Conservation (phyloP, 148 eudicot species). For the Nepenthes mirabilis region DNA sequence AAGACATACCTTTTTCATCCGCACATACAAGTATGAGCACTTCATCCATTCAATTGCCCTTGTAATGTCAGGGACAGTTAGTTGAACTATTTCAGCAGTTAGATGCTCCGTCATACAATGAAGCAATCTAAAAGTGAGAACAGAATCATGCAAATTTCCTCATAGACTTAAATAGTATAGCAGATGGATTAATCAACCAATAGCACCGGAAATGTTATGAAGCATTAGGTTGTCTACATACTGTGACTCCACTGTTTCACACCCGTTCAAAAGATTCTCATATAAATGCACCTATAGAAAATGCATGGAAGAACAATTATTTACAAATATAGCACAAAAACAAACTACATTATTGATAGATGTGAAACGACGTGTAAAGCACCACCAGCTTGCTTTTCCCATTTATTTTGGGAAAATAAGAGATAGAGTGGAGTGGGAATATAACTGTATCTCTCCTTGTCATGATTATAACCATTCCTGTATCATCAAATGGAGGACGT, state of each 20-base stretch:
- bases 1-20: slow-evolving; percentile 84
- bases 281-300: slow-evolving; percentile 80
- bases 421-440: slow-evolving; percentile 7
- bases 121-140: slow-evolving; percentile 51
- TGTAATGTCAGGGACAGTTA: slow-evolving; percentile 80
- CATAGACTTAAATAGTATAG: neutral
- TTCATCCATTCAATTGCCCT: slow-evolving; percentile 95
- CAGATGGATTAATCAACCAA: neutral
- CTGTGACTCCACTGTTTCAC: slow-evolving; percentile 98
- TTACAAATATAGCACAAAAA: neutral
- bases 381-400: neutral
- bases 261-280: slow-evolving; percentile 85
- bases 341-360: neutral
- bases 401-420: neutral
- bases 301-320: neutral
- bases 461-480: slow-evolving; percentile 94
- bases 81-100: slow-evolving; percentile 94
- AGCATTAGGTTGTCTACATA: slow-evolving; percentile 25
- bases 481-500: slow-evolving; percentile 98
- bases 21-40: slow-evolving; percentile 82
- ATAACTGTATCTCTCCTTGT: slow-evolving; percentile 90
- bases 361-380: neutral
- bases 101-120: slow-evolving; percentile 92
- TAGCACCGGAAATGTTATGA: neutral
- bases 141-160: slow-evolving; percentile 10